These are phyloP conservation scores for Exophiala spinifera DNA, from an alignment of 2,329 filamentous ascomycete species.

Conservation along the genomic window DNA sequence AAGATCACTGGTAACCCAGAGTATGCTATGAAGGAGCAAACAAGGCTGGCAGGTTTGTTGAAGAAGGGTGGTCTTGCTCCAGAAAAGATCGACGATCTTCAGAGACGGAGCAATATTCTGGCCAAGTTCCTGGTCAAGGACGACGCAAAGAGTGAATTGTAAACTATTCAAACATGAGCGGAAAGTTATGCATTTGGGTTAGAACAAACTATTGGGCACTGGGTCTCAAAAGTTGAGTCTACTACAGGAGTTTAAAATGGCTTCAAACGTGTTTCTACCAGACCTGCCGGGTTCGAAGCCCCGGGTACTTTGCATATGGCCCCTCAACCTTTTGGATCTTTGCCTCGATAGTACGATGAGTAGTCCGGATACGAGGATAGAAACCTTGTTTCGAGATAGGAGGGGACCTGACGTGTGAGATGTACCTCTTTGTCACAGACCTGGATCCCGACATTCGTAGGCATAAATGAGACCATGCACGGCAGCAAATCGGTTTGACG, in stretches of 20 bases:
- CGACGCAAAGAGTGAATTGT: slow-evolving; percentile 63
- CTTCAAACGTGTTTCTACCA: neutral
- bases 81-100: slow-evolving; percentile 84
- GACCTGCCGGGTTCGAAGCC: no score
- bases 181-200: neutral
- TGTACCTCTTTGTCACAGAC: no score
- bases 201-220: no score
- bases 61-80: slow-evolving; percentile 81
- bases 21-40: slow-evolving; percentile 81
- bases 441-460: no score
- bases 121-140: slow-evolving; percentile 67
- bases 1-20: slow-evolving; percentile 76
- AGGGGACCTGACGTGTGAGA: no score
- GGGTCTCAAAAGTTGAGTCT: neutral
- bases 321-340: no score
- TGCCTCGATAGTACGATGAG: no score
- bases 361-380: no score
- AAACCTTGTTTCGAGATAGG: no score
- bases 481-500: no score
- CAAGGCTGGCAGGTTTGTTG: slow-evolving; percentile 73
- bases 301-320: no score
- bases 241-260: slow-evolving; percentile 12
- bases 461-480: no score
- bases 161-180: slow-evolving; percentile 34
- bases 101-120: slow-evolving; percentile 82